phyloP scores from a whole-genome alignment of 1,284 basidiomycete species.

The Exobasidium rhododendri region DNA sequence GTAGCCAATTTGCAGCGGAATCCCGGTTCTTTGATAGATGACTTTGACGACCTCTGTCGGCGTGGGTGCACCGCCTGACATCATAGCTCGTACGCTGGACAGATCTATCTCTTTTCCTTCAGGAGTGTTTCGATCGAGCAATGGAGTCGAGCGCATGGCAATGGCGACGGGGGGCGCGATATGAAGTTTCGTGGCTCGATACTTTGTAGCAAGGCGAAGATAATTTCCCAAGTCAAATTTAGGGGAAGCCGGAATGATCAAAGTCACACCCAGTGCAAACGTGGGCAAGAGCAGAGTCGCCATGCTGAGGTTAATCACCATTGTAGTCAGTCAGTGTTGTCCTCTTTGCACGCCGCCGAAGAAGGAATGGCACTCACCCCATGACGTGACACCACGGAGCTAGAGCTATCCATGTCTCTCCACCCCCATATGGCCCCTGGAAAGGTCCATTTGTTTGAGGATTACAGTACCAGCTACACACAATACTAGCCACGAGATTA shows the following conservation, averaged over 20 bases:
- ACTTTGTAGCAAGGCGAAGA: slow-evolving; percentile 49
- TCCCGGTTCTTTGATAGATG: slow-evolving; percentile 53
- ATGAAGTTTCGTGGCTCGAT: slow-evolving; percentile 54
- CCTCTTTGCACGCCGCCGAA: not conserved
- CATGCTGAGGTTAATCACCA: slow-evolving; percentile 15
- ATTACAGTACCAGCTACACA: slow-evolving; percentile 11
- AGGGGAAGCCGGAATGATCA: slow-evolving; percentile 40
- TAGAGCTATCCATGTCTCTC: slow-evolving; percentile 51
- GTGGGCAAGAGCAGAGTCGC: slow-evolving; percentile 48
- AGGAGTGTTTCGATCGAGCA: slow-evolving; percentile 26
- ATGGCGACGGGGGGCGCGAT: slow-evolving; percentile 57
- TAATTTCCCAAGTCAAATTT: slow-evolving; percentile 54
- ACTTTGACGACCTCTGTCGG: slow-evolving; percentile 51
- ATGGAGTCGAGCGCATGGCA: slow-evolving; percentile 52
- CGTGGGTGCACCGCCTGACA: slow-evolving; percentile 56
- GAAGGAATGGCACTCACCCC: slow-evolving; percentile 19
- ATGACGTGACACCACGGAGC: slow-evolving; percentile 55
- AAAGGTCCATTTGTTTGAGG: not conserved
- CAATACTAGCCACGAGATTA: slow-evolving; percentile 45
- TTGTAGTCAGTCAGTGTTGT: not conserved
- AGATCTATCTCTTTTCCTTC: slow-evolving; percentile 46
- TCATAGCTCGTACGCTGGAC: slow-evolving; percentile 49
- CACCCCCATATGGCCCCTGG: slow-evolving; percentile 19
- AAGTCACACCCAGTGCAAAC: slow-evolving; percentile 52
- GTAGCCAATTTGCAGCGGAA: slow-evolving; percentile 51